These are phyloP conservation scores for Lathyrus sativus DNA, from an alignment of 306 rosid species.

Conservation along the genomic window DNA sequence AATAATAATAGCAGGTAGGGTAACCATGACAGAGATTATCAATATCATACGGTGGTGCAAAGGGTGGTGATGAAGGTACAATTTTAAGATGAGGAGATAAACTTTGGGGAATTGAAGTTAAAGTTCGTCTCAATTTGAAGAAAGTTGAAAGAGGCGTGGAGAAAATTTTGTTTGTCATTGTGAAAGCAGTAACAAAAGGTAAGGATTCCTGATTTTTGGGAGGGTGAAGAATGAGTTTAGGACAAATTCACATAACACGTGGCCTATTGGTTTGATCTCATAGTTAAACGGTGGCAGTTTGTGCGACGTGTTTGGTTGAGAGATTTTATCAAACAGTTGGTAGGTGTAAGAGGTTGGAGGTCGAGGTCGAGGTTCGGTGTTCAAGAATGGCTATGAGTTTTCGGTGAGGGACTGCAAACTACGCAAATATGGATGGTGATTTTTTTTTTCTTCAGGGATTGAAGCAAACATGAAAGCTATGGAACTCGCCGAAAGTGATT, in stretches of 20 bases:
- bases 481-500: too few relatives aligned
- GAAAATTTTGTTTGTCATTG: slow-evolving; percentile 56
- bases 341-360: neutral
- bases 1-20: slow-evolving; percentile 12
- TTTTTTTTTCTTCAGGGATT: neutral
- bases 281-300: neutral
- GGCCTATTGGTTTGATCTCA: neutral
- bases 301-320: neutral
- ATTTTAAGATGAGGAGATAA: slow-evolving; percentile 23
- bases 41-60: slow-evolving; percentile 9
- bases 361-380: neutral
- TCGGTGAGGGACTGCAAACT: neutral
- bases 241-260: neutral
- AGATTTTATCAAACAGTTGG: neutral
- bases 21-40: neutral
- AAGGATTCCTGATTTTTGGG: slow-evolving; percentile 12
- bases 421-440: neutral
- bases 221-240: neutral
- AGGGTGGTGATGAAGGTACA: slow-evolving; percentile 22
- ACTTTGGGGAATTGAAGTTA: slow-evolving; percentile 35
- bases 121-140: slow-evolving; percentile 33
- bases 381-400: neutral
- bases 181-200: slow-evolving; percentile 3
- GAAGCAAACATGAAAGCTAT: neutral
- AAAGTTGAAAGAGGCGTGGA: slow-evolving; percentile 43